Conservation (phyloP, 2,329 filamentous ascomycete genomes). For the Botrytis tulipae region DNA sequence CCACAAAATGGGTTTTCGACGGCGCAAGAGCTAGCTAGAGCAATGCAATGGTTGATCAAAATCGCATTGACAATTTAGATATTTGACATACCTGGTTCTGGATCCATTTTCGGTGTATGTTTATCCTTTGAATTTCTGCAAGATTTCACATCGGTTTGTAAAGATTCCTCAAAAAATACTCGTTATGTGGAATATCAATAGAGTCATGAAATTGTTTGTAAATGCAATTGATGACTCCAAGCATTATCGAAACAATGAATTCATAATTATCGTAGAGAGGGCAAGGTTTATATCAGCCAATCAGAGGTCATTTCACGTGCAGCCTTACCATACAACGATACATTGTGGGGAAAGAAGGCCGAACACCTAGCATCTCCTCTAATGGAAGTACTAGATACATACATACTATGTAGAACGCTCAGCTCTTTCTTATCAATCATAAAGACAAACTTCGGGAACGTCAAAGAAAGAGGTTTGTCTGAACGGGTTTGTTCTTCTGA, state of each 20-base stretch:
- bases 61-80: constrained; percentile 8
- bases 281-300: not conserved
- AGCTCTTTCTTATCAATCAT: not conserved
- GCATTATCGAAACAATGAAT: not conserved
- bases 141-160: not conserved
- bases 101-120: not conserved
- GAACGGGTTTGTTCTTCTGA: not conserved
- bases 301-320: not conserved
- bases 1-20: constrained; percentile 4
- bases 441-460: not conserved
- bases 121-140: not conserved
- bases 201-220: not conserved
- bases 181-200: not conserved
- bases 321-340: constrained; percentile 1
- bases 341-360: constrained; percentile 8
- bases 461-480: not conserved
- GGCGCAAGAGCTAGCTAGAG: constrained; percentile 16
- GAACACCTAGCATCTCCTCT: not conserved
- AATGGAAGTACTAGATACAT: too few species aligned
- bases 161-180: not conserved
- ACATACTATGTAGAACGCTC: not conserved
- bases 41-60: not conserved
- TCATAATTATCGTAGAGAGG: not conserved
- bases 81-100: constrained; percentile 10
- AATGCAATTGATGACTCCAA: constrained; percentile 5